Base-by-base conservation (phyloP, 768 basidiomycete genomes). In the Lactarius pseudohatsudake region DNA sequence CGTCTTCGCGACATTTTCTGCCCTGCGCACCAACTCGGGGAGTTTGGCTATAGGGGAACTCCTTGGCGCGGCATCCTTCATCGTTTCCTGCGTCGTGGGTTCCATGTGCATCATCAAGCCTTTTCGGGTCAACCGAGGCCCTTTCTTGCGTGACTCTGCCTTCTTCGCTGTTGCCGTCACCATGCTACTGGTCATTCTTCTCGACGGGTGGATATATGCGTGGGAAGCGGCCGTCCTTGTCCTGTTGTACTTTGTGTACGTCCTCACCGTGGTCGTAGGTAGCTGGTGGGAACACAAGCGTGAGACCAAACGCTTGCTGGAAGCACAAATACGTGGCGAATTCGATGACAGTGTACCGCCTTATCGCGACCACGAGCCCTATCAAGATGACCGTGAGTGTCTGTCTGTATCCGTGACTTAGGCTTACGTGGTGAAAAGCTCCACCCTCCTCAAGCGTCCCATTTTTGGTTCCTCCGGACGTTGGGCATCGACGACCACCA, bases 81-180 rank as follows among this genome's bases (percentile, higher is more conserved):
- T 99, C 76, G 88, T 93, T 26, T 94, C 94, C 2, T 94, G 95
- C 72, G 97, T 99, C 28, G 96, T 94, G 15, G 97, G 97, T 9
- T 90, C 91, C n/a, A 96, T 99, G 89, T 95, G 93, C 71, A 88
- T 98, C 76, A 94, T 98, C 77, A 91, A 90, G 65, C 96, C 96
- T 0, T 99, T 99, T 78, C 84, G 86, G 70, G 94, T 98, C 34
- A 81, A 89, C 40, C 86, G 81, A 0, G 79, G 81, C 20, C 89
- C 92, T 0, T 99, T 98, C 79, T 77, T 98, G 13, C 89, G 97
- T 45, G 97, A 99, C 76, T 91, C 96, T 38, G 89, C 92, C 6
- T 98, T 98, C 82, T 98, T 98, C 78, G 86, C 91, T n/a, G 72
- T 85, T 11, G 90, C 96, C 0, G 86, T 98, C 50, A 62, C 77